phyloP scores from a whole-genome alignment of 2,329 filamentous ascomycete species.

The Leptoxyphium fumago region DNA sequence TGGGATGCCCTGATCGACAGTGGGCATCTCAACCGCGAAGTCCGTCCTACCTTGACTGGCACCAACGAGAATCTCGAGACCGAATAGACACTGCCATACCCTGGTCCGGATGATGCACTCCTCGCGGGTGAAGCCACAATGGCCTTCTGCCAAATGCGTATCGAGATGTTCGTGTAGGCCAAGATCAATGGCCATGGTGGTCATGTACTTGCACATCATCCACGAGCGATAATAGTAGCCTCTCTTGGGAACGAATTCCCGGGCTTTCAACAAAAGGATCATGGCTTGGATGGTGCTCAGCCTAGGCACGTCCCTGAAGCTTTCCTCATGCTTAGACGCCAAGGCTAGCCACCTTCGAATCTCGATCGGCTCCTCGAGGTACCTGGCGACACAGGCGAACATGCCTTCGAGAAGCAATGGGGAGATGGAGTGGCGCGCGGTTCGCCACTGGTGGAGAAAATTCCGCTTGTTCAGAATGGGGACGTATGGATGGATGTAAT shows the following conservation, averaged over 20 bases:
- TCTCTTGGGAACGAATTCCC: conserved; percentile 79
- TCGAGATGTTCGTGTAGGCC: conserved; percentile 77
- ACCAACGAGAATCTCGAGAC: conserved; percentile 83
- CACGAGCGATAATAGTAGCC: conserved; percentile 96
- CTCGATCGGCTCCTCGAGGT: conserved; percentile 70
- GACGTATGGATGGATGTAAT: conserved; percentile 80
- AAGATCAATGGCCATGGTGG: conserved; percentile 85
- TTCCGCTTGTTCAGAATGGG: conserved; percentile 71
- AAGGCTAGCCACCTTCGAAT: conserved; percentile 88
- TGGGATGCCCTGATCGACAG: conserved; percentile 59
- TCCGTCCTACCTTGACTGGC: conserved; percentile 73
- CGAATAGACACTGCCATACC: conserved; percentile 78
- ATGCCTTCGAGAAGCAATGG: conserved; percentile 79
- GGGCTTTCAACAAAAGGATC: conserved; percentile 74
- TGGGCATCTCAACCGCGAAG: conserved; percentile 57
- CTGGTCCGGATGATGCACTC: conserved; percentile 77
- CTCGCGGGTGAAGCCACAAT: conserved; percentile 51
- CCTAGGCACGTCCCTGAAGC: conserved; percentile 82
- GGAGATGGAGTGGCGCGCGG: conserved; percentile 68
- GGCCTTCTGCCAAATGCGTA: conserved; percentile 52
- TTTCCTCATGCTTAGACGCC: conserved; percentile 76
- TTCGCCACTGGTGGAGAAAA: conserved; percentile 84
- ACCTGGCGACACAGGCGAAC: conserved; percentile 73
- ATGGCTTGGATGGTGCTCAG: conserved; percentile 85
- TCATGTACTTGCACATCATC: conserved; percentile 86